Evolutionary conservation across 2,329 filamentous ascomycete genomes (phyloP).

Genomic region (Thyridium curvatum): DNA sequence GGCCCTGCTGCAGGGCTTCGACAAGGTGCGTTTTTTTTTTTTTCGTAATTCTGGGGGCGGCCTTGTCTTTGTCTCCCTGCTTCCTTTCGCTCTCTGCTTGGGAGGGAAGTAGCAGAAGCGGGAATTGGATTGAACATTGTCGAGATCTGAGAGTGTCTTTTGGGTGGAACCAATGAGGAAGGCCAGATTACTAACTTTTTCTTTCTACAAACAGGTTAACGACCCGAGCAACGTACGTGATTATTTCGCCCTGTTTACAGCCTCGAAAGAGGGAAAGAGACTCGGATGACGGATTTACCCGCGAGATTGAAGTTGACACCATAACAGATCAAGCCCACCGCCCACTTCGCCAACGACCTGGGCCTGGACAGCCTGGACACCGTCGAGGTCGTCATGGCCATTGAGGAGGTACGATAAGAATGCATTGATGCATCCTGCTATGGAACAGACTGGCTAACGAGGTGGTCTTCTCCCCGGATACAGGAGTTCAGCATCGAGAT

Average conservation of each 20-base stretch:
- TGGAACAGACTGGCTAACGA: no score
- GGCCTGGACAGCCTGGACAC: constrained; percentile 96
- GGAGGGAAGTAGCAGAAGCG: no score
- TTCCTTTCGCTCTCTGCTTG: no score
- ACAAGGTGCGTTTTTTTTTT: constrained; percentile 67
- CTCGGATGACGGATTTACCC: no score
- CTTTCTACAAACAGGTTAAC: constrained; percentile 51
- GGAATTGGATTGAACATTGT: no score
- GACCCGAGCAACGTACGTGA: constrained; percentile 57
- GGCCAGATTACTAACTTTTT: constrained; percentile 12
- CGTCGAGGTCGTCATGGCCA: constrained; percentile 99
- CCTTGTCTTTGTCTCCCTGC: constrained; percentile 2
- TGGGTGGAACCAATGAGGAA: background rate
- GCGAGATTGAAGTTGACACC: no score
- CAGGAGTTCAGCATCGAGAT: constrained; percentile 83
- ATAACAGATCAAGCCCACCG: constrained; percentile 67
- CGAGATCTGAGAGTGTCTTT: no score
- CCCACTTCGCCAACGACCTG: constrained; percentile 96
- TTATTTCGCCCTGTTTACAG: background rate
- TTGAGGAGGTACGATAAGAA: constrained; percentile 76
- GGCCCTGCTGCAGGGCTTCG: constrained; percentile 89
- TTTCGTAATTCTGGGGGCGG: constrained; percentile 4
- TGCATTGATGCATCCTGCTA: no score
- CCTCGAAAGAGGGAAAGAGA: background rate
- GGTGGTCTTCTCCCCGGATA: no score